Percentiles rank a stretch among this genome's conserved stretches.
Evolutionary conservation across 352 stramenopile genomes (phyloP).

Genomic region (Pseudoperonospora humuli): DNA sequence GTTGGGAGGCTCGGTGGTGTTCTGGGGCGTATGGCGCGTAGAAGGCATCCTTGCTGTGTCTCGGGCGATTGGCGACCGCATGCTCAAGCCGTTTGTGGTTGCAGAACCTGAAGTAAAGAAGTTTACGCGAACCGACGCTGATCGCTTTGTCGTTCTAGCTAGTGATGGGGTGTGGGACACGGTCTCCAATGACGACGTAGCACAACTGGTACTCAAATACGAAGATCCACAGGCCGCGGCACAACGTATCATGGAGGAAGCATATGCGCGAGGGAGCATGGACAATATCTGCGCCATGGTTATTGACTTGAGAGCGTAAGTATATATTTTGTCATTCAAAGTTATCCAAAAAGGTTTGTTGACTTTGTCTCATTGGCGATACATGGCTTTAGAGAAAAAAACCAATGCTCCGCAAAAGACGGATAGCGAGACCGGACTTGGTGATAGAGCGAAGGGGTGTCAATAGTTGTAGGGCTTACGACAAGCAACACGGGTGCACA

Average conservation of each 20-base stretch:
- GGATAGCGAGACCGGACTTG: conserved; percentile 17
- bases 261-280: conserved; percentile 73
- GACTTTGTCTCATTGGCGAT: not conserved
- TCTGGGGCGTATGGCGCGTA: conserved; percentile 91
- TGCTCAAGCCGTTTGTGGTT: conserved; percentile 90
- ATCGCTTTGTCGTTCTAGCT: conserved; percentile 83
- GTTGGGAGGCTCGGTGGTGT: conserved; percentile 84
- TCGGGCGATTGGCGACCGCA: conserved; percentile 87
- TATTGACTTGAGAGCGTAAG: conserved; percentile 79
- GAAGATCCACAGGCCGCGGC: conserved; percentile 64
- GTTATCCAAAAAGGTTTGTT: not conserved
- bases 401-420: conserved; percentile 33
- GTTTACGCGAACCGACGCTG: conserved; percentile 44
- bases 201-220: conserved; percentile 55
- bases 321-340: not conserved
- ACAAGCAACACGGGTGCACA: conserved; percentile 1
- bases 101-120: conserved; percentile 85
- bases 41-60: conserved; percentile 91
- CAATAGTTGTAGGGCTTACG: conserved; percentile 8
- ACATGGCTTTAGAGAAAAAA: conserved; percentile 35
- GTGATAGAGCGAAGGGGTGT: conserved; percentile 21
- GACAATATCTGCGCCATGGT: conserved; percentile 91
- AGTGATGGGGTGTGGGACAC: conserved; percentile 91
- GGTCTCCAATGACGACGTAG: conserved; percentile 83
- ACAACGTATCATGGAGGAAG: conserved; percentile 79